Evolutionary conservation across 2,329 filamentous ascomycete species (phyloP), one percentile per base, ranked within the genome.

Genomic region (Penicillium sclerotiorum): DNA sequence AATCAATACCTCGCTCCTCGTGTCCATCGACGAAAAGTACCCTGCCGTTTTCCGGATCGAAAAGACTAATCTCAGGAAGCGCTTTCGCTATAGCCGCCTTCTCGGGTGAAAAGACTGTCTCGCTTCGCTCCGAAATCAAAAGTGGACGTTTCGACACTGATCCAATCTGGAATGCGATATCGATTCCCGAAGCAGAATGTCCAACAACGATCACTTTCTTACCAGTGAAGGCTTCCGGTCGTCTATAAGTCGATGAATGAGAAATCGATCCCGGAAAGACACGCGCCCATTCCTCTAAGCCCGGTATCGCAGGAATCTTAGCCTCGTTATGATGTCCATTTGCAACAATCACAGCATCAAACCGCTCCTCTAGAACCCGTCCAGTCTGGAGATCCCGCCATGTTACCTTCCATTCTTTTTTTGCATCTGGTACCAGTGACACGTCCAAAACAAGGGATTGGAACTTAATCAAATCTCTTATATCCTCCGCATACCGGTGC

Each of bases 171-270:
- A 9, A 40, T 2, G 47, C 51, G 27, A 53, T 53, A 18, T 53
- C 51, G 8, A 53, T 53, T 18, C 51, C 51, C 1, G 51, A 53
- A 5, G 51, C 51, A 5, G 51, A 53, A 23, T 53, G 42, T 9
- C 51, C 51, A 3, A 53, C 47, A 5, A 53, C 47, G 30, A 53
- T 53, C 5, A 53, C 47, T 50, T 53, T 53, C 51, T 52, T 49
- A 22, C 43, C 28, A 13, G 37, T 17, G 42, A 52, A 52, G 2
- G 40, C 1, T 13, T 38, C 50, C 1, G 50, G 4, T n/a, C 41
- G 50, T 12, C 50, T 23, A 37, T 52, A 52, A n/a, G 45, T 32
- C 1, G 50, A 45, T 7, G 50, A 52, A 28, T 52, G 50, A 13
- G 41, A 32, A 8, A 52, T 46, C 1, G 50, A 52, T 2, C 36